Conservation (phyloP, 495 filamentous ascomycete species). For the Aspergillus kassunensis region DNA sequence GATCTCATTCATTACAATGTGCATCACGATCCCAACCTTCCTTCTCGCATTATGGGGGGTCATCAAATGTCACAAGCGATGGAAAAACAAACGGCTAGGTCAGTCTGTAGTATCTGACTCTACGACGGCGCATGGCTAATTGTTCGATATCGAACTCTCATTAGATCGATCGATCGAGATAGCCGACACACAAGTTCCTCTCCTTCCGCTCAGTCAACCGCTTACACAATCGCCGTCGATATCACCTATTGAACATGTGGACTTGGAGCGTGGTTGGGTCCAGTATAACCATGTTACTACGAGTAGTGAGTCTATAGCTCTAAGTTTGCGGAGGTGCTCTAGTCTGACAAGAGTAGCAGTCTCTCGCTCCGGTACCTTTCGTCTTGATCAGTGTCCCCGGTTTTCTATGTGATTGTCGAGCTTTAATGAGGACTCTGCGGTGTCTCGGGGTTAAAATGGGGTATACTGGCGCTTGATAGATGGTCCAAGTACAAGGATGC, state of each 20-base stretch:
- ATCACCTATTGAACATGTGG: background rate
- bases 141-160: background rate
- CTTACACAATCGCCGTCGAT: background rate
- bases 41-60: background rate
- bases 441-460: too few species aligned
- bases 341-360: too few species aligned
- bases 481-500: too few species aligned
- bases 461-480: too few species aligned
- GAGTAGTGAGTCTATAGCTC: background rate
- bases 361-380: too few species aligned
- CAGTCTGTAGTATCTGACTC: background rate
- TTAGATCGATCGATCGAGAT: background rate
- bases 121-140: background rate
- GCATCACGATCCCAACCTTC: background rate
- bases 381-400: too few species aligned
- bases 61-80: background rate
- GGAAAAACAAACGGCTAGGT: background rate
- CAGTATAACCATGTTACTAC: background rate
- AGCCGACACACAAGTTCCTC: background rate
- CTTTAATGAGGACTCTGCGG: too few species aligned
- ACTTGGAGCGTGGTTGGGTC: background rate
- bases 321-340: too few species aligned
- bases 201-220: background rate
- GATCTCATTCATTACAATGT: constrained; percentile 1
- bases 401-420: too few species aligned